Base-by-base conservation (phyloP, 2,329 filamentous ascomycete genomes). In the Alternaria triticina region DNA sequence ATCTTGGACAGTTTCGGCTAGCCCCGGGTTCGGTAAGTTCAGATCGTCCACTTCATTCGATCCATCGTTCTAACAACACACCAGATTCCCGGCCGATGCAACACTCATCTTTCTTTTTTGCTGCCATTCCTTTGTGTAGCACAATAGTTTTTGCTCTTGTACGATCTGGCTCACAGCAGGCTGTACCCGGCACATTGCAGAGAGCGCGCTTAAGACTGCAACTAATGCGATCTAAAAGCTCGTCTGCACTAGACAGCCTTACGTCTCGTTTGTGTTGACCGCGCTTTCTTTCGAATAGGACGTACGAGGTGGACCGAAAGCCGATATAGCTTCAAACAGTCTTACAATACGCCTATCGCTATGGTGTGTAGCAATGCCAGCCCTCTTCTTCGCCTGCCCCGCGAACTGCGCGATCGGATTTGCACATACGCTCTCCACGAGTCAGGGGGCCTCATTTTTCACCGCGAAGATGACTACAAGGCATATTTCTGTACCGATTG, bases 1-100 rank as follows among this genome's bases (percentile, higher is more conserved):
- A 36, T 44, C 15, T 25, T 40, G 36, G 27, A 55, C 57, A 56
- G 23, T 27, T 56, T 63, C 61, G 61, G 61, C 61, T 64, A 64
- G 61, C 61, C 61, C 61, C 61, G 61, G 61, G 56, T 63, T 59
- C 61, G 56, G 47, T 62, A 36, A 22, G 49, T 10, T 33, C 23
- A 11, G 25, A 23, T 27, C 46, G 22, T 49, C 17, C 13, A 49
- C 22, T 27, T 10, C 12, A 49, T 47, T 47, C 44, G 52, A 54
- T 54, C 30, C 51, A 44, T 15, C 13, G 51, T 11, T 17, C 54
- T 57, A 46, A 47, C 43, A 23, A 12, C 15, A n/a, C 15, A 8
- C 6, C 4, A 47, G 33, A 56, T 43, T 56, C 51, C 55, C 51
- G 23, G 51, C 30, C 57, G 27, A 49, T 44, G 51, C 57, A 56